These are phyloP conservation scores for Phoma herbarum DNA, from an alignment of 2,329 filamentous ascomycete species.

Conservation along the genomic window DNA sequence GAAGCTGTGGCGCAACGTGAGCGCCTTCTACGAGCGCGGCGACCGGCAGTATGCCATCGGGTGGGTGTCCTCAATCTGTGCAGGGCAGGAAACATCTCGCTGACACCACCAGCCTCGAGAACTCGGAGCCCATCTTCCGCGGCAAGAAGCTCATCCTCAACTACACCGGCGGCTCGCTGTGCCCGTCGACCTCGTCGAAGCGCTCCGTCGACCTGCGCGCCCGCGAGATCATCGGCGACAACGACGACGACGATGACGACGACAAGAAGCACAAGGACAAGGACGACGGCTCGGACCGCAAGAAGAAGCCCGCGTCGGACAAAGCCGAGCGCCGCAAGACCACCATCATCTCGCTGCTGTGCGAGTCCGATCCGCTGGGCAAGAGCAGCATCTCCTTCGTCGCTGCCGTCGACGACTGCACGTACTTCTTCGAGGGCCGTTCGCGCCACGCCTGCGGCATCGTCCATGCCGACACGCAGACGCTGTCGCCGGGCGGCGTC, in stretches of 20 bases:
- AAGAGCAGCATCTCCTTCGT: constrained; percentile 83
- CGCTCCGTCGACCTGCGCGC: constrained; percentile 34
- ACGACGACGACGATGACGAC: constrained; percentile 46
- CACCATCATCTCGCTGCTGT: constrained; percentile 90
- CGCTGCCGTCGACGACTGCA: constrained; percentile 87
- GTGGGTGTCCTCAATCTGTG: constrained; percentile 52
- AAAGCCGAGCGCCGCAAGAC: constrained; percentile 70
- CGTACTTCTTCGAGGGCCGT: constrained; percentile 94
- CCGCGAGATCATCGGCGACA: constrained; percentile 54
- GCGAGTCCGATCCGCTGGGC: constrained; percentile 80
- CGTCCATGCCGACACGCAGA: constrained; percentile 65
- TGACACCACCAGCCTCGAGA: constrained; percentile 58
- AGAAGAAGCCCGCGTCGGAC: constrained; percentile 47
- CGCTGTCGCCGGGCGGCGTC: constrained; percentile 74
- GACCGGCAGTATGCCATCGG: constrained; percentile 78
- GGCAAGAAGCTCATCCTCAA: constrained; percentile 70
- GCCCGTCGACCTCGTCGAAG: constrained; percentile 47
- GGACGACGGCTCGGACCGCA: constrained; percentile 36
- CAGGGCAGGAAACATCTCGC: no score
- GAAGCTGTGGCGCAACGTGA: constrained; percentile 73
- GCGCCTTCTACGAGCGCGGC: constrained; percentile 75
- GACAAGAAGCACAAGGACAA: constrained; percentile 55
- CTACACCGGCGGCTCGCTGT: constrained; percentile 61
- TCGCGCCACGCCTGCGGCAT: constrained; percentile 85
- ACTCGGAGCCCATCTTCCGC: constrained; percentile 64